These are phyloP conservation scores for Botryotinia globosa DNA, from an alignment of 2,329 filamentous ascomycete genomes.

Conservation along the genomic window DNA sequence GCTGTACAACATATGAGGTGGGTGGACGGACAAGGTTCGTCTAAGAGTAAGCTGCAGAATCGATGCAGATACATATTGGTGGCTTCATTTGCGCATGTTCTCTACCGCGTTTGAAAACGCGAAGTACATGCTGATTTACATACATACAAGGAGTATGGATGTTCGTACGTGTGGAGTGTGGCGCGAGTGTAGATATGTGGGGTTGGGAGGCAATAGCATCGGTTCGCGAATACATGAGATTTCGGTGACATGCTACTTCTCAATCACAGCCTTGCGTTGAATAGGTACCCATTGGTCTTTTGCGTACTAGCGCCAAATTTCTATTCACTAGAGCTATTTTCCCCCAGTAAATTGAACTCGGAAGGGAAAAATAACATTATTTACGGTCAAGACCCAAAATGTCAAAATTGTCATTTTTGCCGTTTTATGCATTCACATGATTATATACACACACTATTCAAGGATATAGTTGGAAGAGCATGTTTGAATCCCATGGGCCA, in stretches of 20 bases:
- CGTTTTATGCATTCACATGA: neutral
- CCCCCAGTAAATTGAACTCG: no score
- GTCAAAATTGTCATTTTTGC: neutral
- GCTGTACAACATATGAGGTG: neutral
- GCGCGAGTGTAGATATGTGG: neutral
- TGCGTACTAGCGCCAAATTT: neutral
- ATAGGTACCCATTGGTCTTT: neutral
- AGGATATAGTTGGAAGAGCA: neutral
- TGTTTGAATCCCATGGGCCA: neutral
- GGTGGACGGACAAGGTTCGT: neutral
- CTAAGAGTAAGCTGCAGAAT: slow-evolving; percentile 1
- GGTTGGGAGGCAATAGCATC: neutral
- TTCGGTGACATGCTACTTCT: neutral
- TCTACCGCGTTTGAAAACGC: slow-evolving; percentile 3
- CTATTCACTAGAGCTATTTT: neutral
- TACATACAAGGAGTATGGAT: neutral
- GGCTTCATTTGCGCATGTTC: neutral
- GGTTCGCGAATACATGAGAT: neutral
- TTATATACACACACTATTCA: neutral
- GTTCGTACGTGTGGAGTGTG: neutral
- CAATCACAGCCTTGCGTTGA: neutral
- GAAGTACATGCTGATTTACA: slow-evolving; percentile 7
- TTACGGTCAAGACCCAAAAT: neutral
- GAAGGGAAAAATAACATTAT: neutral
- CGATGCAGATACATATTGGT: slow-evolving; percentile 1